Base-by-base conservation (phyloP, 495 filamentous ascomycete species). In the Tuber melanosporum region DNA sequence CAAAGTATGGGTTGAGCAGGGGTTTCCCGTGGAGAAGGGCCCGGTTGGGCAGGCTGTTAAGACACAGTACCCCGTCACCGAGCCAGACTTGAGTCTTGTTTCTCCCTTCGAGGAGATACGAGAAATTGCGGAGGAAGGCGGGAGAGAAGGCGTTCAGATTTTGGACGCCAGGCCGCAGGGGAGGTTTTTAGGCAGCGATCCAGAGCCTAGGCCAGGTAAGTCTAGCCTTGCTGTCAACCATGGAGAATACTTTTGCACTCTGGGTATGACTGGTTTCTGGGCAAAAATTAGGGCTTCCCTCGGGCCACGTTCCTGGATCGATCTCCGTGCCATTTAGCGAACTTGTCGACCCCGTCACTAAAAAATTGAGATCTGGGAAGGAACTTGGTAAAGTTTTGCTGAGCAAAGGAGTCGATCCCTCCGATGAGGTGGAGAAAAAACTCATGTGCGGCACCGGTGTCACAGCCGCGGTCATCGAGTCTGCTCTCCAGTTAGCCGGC, bases 371-470 rank as follows among this genome's bases (percentile, higher is more conserved):
- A n/a, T 86, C 94, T 0, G 85, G 87, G 5, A 88, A 91, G 19
- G 87, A 95, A 84, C 84, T 99, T 72, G 87, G 87, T 79, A 88
- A 90, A 80, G 80, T 98, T n/a, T 94, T 99, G 80, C 86, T 92
- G 81, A 85, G 85, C 19, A 92, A 91, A 77, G 91, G 94, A 15
- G 84, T 98, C 1, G 92, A 97, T 83, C 90, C 91, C 7, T 73
- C 71, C 8, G 36, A 41, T 8, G 62, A 76, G 22, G 79, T 81
- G 5, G 87, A 87, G n/a, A 94, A 91, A 82, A 91, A 93, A 14
- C 93, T 98, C 76, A 93, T 99, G 84, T 99, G 95, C 80, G 95
- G 95, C 44, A 98, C 94, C 19, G 95, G 95, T 42, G 95, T 99
- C 52, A 98, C 94, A 3, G 96, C 96, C n/a, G 91, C 91, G 19